Evolutionary conservation across 2,329 filamentous ascomycete genomes (phyloP).

Genomic region (Scedosporium minutisporum): DNA sequence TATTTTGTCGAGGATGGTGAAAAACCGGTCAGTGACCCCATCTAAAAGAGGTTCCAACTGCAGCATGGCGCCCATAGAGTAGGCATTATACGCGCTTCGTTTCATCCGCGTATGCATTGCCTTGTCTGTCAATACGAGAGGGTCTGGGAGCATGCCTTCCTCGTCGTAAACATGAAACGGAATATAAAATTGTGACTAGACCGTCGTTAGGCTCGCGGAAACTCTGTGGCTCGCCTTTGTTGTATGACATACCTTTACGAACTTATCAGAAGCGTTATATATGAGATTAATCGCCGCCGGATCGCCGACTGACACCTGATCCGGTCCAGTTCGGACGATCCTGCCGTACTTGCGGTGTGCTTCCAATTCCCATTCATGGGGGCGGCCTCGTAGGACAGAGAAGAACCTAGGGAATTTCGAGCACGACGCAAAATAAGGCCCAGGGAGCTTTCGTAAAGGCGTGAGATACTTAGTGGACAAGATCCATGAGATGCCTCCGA

Average conservation of each 20-base stretch:
- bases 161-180: neutral
- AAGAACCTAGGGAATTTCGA: neutral
- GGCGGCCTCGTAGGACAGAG: neutral
- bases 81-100: neutral
- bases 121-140: neutral
- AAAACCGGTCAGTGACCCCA: neutral
- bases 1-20: neutral
- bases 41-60: neutral
- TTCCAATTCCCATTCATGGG: neutral
- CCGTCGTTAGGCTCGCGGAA: neutral
- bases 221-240: neutral
- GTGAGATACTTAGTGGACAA: neutral
- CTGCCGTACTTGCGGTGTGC: neutral
- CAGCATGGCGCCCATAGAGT: neutral
- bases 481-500: neutral
- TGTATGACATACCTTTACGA: neutral
- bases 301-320: neutral
- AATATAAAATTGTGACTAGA: neutral
- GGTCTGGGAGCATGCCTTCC: neutral
- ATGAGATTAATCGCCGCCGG: neutral
- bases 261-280: neutral
- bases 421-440: neutral
- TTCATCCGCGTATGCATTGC: neutral
- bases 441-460: neutral
- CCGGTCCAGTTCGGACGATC: neutral